Evolutionary conservation across 1,284 basidiomycete species (phyloP).

Genomic region (Sanghuangporus baumii): DNA sequence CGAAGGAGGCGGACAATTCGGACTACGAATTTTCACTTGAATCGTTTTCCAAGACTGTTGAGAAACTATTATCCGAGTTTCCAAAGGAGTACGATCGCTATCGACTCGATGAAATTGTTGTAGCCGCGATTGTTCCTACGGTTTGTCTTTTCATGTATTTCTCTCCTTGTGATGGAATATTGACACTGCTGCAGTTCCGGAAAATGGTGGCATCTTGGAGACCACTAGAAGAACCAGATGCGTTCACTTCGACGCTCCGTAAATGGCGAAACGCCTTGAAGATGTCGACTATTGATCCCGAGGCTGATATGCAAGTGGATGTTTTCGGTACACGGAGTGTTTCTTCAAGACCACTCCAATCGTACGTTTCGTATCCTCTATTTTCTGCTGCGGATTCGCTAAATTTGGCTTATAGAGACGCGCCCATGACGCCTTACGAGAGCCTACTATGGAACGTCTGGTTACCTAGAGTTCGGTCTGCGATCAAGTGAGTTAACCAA

Average conservation of each 20-base stretch:
- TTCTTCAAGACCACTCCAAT: conserved; percentile 26
- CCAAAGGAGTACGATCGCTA: conserved; percentile 76
- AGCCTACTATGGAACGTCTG: conserved; percentile 91
- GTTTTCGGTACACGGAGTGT: conserved; percentile 46
- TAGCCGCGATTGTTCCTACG: conserved; percentile 82
- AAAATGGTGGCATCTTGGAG: conserved; percentile 65
- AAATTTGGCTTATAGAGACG: conserved; percentile 34
- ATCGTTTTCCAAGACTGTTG: conserved; percentile 65
- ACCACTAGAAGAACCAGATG: conserved; percentile 62
- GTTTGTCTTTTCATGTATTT: conserved; percentile 33
- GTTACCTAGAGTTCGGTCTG: conserved; percentile 89
- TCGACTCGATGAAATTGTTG: conserved; percentile 84
- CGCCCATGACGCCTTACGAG: conserved; percentile 92
- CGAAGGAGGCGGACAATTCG: conserved; percentile 51
- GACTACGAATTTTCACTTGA: conserved; percentile 66
- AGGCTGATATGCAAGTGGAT: conserved; percentile 44
- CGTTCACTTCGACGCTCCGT: conserved; percentile 59
- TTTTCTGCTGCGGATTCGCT: neutral
- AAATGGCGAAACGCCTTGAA: conserved; percentile 66
- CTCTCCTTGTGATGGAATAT: conserved; percentile 9
- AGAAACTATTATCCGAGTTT: conserved; percentile 67
- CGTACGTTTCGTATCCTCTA: conserved; percentile 31
- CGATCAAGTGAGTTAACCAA: conserved; percentile 56
- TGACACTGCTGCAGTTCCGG: conserved; percentile 38
- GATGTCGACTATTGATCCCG: conserved; percentile 41